Percentiles rank a stretch among this genome's conserved stretches.
These are phyloP conservation scores for Euphorbia corollata DNA, from an alignment of 441 rosid genomes.

Conservation along the genomic window DNA sequence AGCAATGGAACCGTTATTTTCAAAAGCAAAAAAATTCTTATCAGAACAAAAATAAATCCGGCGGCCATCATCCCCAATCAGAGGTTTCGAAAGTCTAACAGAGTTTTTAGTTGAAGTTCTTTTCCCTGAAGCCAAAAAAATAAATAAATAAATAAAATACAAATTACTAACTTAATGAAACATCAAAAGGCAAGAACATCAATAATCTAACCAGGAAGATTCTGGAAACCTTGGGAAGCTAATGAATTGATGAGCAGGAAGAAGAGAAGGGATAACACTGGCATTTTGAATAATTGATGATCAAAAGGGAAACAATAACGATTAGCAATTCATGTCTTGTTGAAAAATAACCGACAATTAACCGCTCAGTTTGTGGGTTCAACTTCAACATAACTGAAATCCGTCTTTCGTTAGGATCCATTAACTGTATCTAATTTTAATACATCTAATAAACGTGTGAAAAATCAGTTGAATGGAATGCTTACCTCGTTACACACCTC, in stretches of 20 bases:
- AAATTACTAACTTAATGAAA: not conserved
- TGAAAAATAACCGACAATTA: conserved; percentile 17
- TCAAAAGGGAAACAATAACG: not conserved
- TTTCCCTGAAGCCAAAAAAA: conserved; percentile 27
- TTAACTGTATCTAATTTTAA: too few species aligned
- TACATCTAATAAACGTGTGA: too few species aligned
- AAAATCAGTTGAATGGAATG: not conserved
- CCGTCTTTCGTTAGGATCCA: not conserved
- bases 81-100: conserved; percentile 51
- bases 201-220: conserved; percentile 3
- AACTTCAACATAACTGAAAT: conserved; percentile 8
- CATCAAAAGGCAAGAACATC: not conserved
- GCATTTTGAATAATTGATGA: conserved; percentile 18
- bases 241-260: conserved; percentile 18
- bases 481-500: not conserved
- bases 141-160: not conserved
- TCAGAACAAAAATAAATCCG: conserved; percentile 62
- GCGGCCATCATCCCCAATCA: conserved; percentile 54
- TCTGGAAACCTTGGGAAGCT: not conserved
- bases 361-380: conserved; percentile 21
- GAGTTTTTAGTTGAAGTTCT: conserved; percentile 15
- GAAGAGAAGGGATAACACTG: conserved; percentile 16
- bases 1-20: conserved; percentile 62
- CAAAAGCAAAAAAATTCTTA: conserved; percentile 52
- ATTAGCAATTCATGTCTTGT: not conserved